These are phyloP conservation scores for Straminergon stramineum DNA, from an alignment of 225 moss, liverwort and hornwort species.

Conservation along the genomic window DNA sequence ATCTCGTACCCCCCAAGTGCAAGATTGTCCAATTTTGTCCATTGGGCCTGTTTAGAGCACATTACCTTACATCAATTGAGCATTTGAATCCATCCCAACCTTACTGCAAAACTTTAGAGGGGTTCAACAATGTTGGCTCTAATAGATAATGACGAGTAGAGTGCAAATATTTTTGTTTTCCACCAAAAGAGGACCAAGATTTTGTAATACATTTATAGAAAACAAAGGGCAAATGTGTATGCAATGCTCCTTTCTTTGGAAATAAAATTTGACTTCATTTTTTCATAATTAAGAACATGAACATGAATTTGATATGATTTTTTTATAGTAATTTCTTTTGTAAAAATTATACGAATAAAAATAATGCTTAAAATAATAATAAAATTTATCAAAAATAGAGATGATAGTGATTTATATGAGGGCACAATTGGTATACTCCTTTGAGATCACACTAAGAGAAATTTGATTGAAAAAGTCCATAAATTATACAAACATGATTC, in stretches of 20 bases:
- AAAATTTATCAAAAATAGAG: neutral
- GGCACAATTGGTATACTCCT: neutral
- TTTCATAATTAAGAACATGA: neutral
- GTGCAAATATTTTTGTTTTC: neutral
- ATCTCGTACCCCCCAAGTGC: too few species aligned
- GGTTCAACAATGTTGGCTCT: neutral
- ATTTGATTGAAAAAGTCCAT: neutral
- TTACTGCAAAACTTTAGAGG: neutral
- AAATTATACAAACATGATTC: too few species aligned
- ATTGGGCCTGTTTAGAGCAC: too few species aligned
- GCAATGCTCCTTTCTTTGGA: neutral
- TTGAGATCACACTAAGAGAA: neutral
- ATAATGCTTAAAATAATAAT: neutral
- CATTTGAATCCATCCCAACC: neutral
- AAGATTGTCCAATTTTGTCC: too few species aligned
- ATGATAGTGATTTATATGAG: neutral
- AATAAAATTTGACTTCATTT: neutral
- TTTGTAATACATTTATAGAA: neutral
- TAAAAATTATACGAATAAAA: neutral
- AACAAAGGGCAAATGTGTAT: accelerated
- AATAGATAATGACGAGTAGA: neutral
- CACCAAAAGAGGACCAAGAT: accelerated
- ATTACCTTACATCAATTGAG: neutral
- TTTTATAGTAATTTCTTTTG: accelerated
- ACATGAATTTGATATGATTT: neutral